Evolutionary conservation across 225 moss, liverwort and hornwort genomes (phyloP), one percentile per base, ranked within the genome.

Genomic region (Lunularia cruciata): DNA sequence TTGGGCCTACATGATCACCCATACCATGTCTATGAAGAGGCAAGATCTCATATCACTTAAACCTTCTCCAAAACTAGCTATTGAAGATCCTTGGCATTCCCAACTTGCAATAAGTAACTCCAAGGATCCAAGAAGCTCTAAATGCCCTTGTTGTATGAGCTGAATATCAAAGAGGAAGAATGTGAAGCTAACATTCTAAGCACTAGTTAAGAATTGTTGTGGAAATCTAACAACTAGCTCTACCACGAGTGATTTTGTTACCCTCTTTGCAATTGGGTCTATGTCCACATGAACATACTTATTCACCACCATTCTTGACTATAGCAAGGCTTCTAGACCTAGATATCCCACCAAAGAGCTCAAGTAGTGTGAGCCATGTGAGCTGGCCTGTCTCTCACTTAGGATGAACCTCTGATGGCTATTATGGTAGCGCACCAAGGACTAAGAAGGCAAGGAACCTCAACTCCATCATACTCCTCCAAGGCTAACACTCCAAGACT

Each of bases 271-370:
- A 35, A 43, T 13, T 2, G 39, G 42, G 45, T 63, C 62, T 31
- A 23, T 40, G 56, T 70, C 70, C 33, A 55, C 54, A 57, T 57
- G 57, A n/a, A 57, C 6, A 42, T 70, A 70, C 11, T 30, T n/a
- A 3, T 42, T 57, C 16, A 70, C 56, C 14, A 42, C 26, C 34
- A 70, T 27, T 2, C 38, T 32, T 56, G 53, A 51, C 8, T 68
- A 8, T 16, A 70, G 30, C 19, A 57, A 4, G 6, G 30, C 70
- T 56, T 70, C 70, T 19, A 70, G 33, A 37, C 70, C 70, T 35
- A 30, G 55, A 30, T 3, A 57, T 57, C 16, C 33, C 55, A 8
- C 33, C 70, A 57, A 56, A 57, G 7, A 56, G 22, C n/a, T 52
- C 19, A 6, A 52, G 19, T 4, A 52, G 20, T 52, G 19, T 52